Conservation (phyloP, 768 basidiomycete species). For the Termitomyces sp. region DNA sequence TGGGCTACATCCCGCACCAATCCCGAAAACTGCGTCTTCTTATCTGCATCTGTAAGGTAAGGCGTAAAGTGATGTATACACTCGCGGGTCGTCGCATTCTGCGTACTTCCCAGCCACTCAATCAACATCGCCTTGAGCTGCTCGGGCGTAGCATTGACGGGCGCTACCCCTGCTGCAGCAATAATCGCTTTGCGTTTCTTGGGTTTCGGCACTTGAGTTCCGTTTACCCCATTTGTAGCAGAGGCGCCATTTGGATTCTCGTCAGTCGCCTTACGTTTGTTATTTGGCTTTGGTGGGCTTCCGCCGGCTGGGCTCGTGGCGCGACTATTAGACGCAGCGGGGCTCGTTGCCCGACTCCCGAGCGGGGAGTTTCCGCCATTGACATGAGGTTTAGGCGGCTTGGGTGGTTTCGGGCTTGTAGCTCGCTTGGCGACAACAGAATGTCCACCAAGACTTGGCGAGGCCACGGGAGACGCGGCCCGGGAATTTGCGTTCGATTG, state of each 20-base stretch:
- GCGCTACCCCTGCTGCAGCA: slow-evolving; percentile 19
- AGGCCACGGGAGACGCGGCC: slow-evolving; percentile 52
- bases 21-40: slow-evolving; percentile 70
- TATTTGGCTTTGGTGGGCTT: slow-evolving; percentile 25
- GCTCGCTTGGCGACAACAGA: slow-evolving; percentile 79
- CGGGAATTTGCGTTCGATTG: slow-evolving; percentile 39
- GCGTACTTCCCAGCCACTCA: slow-evolving; percentile 67
- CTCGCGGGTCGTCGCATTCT: slow-evolving; percentile 69
- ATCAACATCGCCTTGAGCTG: slow-evolving; percentile 66
- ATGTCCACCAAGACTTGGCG: slow-evolving; percentile 63
- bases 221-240: slow-evolving; percentile 12
- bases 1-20: slow-evolving; percentile 77
- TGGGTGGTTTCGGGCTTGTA: slow-evolving; percentile 72
- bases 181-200: slow-evolving; percentile 59
- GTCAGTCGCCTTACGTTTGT: slow-evolving; percentile 44
- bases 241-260: slow-evolving; percentile 23
- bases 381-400: slow-evolving; percentile 40
- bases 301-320: slow-evolving; percentile 37
- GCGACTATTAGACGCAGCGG: slow-evolving; percentile 31
- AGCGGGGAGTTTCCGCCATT: slow-evolving; percentile 61
- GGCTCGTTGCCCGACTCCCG: slow-evolving; percentile 50
- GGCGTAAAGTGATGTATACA: slow-evolving; percentile 78
- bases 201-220: slow-evolving; percentile 22
- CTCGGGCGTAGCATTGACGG: slow-evolving; percentile 37
- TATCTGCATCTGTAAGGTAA: slow-evolving; percentile 61